Evolutionary conservation across 176 grass and related monocot genomes (phyloP).

Genomic region (Themeda triandra): DNA sequence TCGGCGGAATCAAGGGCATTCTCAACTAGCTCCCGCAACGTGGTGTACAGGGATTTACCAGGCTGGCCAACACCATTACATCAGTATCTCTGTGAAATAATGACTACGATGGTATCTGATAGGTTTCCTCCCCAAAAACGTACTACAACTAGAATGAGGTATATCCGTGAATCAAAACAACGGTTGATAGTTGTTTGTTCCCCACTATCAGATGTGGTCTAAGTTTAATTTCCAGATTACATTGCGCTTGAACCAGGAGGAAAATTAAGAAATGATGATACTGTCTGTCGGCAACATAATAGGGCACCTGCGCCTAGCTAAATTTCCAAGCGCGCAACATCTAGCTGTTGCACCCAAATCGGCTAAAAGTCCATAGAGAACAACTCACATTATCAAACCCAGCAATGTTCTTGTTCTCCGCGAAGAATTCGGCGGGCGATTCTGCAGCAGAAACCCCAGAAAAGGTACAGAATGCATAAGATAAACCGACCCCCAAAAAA

Average conservation of each 20-base stretch:
- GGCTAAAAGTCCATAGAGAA: neutral
- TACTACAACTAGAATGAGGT: neutral
- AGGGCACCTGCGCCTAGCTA: neutral
- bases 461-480: neutral
- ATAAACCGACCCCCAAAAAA: neutral
- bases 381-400: constrained; percentile 92
- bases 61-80: constrained; percentile 42
- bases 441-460: constrained; percentile 50
- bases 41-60: constrained; percentile 96
- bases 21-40: constrained; percentile 88
- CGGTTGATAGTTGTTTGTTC: neutral
- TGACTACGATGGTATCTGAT: neutral
- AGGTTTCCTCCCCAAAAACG: neutral
- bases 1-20: constrained; percentile 97
- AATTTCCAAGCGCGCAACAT: neutral
- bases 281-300: neutral
- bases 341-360: neutral
- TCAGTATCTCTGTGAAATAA: neutral
- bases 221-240: neutral
- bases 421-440: constrained; percentile 93
- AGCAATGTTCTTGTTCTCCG: constrained; percentile 95
- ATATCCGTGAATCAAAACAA: neutral
- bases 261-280: neutral
- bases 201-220: neutral
- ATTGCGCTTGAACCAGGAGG: neutral